A percentile compares a stretch with the other conserved stretches of the same genome.
Conservation (phyloP, 257 asterid species). For the Buddleja alternifolia region DNA sequence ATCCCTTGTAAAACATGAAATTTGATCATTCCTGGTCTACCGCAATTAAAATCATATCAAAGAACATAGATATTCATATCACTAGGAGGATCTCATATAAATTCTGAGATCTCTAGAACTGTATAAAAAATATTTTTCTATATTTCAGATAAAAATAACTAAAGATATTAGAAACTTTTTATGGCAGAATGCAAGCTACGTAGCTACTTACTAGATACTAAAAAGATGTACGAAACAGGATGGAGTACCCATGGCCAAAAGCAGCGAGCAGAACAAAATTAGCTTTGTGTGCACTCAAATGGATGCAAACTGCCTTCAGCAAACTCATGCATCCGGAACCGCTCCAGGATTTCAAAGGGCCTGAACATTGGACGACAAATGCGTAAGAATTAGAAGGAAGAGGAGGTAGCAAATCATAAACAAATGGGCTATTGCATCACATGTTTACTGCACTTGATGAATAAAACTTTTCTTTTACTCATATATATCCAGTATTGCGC, state of each 20-base stretch:
- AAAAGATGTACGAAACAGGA: conserved; percentile 12
- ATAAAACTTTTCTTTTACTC: too few species aligned
- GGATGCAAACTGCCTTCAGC: conserved; percentile 92
- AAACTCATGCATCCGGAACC: conserved; percentile 83
- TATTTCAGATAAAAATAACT: not conserved
- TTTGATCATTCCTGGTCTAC: not conserved
- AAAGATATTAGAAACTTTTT: not conserved
- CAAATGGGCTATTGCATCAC: not conserved
- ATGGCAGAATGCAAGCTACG: not conserved
- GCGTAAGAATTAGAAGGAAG: not conserved
- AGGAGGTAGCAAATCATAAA: not conserved
- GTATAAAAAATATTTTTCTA: not conserved
- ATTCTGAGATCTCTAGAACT: not conserved
- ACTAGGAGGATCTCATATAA: not conserved
- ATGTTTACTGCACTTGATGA: too few species aligned
- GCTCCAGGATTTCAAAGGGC: conserved; percentile 93
- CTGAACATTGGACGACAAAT: conserved; percentile 40
- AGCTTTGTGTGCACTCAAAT: conserved; percentile 96
- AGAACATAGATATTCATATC: not conserved
- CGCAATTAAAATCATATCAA: not conserved
- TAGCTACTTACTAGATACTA: conserved; percentile 10
- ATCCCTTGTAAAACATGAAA: too few species aligned
- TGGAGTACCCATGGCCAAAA: conserved; percentile 28
- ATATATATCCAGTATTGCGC: too few species aligned
- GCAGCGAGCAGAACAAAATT: conserved; percentile 23